Evolutionary conservation across 1,284 basidiomycete genomes (phyloP).

Genomic region (Abortiporus biennis): DNA sequence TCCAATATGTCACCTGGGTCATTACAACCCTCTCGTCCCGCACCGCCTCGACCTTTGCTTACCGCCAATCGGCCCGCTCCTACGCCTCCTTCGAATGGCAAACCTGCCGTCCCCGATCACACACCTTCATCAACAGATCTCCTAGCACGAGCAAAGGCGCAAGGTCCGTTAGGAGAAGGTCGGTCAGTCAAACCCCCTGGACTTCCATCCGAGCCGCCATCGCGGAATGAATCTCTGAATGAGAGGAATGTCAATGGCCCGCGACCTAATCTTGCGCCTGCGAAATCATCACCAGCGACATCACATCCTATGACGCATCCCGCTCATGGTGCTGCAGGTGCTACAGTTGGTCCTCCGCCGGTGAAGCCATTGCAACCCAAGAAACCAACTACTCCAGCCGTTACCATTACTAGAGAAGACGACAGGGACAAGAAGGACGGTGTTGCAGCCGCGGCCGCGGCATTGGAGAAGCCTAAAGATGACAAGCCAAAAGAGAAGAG

Average conservation of each 20-base stretch:
- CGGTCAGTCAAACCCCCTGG: conserved; percentile 28
- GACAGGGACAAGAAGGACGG: conserved; percentile 36
- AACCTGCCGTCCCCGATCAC: conserved; percentile 33
- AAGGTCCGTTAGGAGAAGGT: conserved; percentile 38
- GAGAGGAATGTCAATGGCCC: conserved; percentile 24
- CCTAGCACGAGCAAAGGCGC: conserved; percentile 51
- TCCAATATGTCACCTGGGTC: conserved; percentile 7
- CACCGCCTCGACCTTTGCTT: conserved; percentile 47
- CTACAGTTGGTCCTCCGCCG: conserved; percentile 46
- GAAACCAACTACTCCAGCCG: conserved; percentile 50
- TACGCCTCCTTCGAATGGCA: conserved; percentile 27
- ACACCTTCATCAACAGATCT: conserved; percentile 39
- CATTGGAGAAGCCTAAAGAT: conserved; percentile 60
- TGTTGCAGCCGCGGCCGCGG: conserved; percentile 72
- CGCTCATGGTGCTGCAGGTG: conserved; percentile 39
- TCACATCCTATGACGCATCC: conserved; percentile 37
- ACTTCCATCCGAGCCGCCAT: conserved; percentile 18
- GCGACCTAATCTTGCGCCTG: conserved; percentile 38
- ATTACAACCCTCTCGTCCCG: conserved; percentile 44
- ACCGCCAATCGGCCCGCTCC: conserved; percentile 47
- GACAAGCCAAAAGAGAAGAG: conserved; percentile 75
- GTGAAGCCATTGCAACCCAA: conserved; percentile 75
- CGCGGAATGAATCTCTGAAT: conserved; percentile 39
- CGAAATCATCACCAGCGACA: conserved; percentile 51
- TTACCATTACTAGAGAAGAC: conserved; percentile 40